Evolutionary conservation across 2,329 filamentous ascomycete species (phyloP), one percentile per base, ranked within the genome.

Genomic region (Fusarium sp.): DNA sequence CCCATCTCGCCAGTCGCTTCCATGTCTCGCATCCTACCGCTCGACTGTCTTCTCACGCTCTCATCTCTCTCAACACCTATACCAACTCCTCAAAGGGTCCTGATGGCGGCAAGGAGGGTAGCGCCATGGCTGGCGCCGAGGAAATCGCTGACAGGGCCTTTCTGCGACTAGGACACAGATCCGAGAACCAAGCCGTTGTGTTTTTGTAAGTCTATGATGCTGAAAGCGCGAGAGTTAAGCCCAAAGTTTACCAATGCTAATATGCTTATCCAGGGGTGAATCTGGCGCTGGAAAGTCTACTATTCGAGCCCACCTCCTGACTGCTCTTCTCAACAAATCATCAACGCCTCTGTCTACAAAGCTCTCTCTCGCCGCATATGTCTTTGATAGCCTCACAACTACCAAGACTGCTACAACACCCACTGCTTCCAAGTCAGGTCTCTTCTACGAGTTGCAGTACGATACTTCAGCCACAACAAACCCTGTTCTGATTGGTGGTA

Each of bases 221-320:
- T 64, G 70, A 68, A 72, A 45, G 22, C 15, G 12, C 12, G 11
- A 28, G 10, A 36, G 6, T 16, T 28, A 15, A n/a, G 18, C 18
- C 12, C 10, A 36, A 56, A n/a, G 15, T 24, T 45, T 41, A 79
- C 76, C 78, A 67, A 82, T 69, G 51, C 77, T 79, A 67, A 82
- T 70, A 48, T 65, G 30, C 3, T 16, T 18, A 13, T 15, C 53
- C 50, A 98, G 95, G 74, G 96, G 96, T 82, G 96, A 99, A 88
- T 97, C 95, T 64, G 96, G 96, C 50, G 92, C 96, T 36, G 96
- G 96, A 77, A 99, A 99, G 85, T 98, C 96, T 1, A 99, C 96
- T 0, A 87, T 98, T 78, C 92, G 96, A 70, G 93, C 94, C 47
- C 96, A 98, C 81, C 86, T 98, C 61, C 86, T 99, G 50, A 92